These are phyloP conservation scores for Penicillium mononematosum DNA, from an alignment of 495 filamentous ascomycete genomes.

Conservation along the genomic window DNA sequence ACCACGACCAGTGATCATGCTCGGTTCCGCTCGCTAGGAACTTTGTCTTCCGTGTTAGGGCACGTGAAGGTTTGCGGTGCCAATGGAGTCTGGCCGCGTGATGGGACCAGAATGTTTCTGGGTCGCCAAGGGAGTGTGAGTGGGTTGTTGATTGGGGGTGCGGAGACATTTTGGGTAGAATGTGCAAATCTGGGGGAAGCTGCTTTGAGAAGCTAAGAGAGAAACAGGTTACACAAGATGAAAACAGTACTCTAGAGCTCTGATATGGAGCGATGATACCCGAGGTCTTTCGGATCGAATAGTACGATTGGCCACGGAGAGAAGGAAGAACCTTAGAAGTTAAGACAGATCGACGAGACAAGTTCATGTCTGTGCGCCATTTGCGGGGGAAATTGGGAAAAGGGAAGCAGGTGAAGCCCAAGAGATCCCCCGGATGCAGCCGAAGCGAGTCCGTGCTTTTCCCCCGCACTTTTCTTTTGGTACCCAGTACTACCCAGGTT, in stretches of 20 bases:
- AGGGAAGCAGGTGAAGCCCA: not conserved
- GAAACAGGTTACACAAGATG: not conserved
- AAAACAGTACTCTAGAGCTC: not conserved
- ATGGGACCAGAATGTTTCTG: conserved; percentile 72
- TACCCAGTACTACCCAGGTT: not conserved
- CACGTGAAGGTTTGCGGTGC: conserved; percentile 64
- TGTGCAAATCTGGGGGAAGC: not conserved
- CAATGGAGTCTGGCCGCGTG: conserved; percentile 76
- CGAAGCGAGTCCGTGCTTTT: conserved; percentile 14
- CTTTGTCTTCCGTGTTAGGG: conserved; percentile 45
- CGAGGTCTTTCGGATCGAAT: conserved; percentile 5
- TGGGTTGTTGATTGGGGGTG: conserved; percentile 44
- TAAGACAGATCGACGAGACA: not conserved
- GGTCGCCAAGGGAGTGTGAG: conserved; percentile 45
- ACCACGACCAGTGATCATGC: conserved; percentile 78
- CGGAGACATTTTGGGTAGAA: conserved; percentile 15
- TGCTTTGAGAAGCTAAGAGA: not conserved
- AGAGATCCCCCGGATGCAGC: conserved; percentile 7
- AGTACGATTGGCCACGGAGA: conserved; percentile 3
- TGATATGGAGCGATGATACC: not conserved
- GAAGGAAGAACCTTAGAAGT: not conserved
- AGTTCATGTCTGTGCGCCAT: not conserved
- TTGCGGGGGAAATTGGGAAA: not conserved
- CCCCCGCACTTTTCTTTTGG: conserved; percentile 2
- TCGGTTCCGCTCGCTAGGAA: conserved; percentile 46